Evolutionary conservation across 1,139 yeast genomes (phyloP), one percentile per base, ranked within the genome.

Genomic region (Kodamaea sp.): DNA sequence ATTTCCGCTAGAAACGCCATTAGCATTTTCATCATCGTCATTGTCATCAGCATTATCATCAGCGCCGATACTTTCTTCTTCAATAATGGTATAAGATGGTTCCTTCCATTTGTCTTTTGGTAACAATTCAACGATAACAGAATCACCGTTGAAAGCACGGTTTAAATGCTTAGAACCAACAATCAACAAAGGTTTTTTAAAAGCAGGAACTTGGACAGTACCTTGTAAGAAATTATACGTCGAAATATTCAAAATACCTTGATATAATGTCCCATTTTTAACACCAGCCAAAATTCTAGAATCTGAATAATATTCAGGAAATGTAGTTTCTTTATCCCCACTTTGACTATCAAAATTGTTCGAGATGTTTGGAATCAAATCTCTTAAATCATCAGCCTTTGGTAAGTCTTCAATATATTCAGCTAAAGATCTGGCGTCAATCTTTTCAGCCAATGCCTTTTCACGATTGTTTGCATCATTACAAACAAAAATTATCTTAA

Each of bases 151-250:
- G 63, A 92, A 89, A 0, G 94, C 87, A 58, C 99, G 79, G 59
- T 94, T 94, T 50, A 92, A 67, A 57, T 83, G 81, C 52, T 85
- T 87, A 34, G 92, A 75, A 0, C 98, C 99, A 12, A 84, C 64
- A 29, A 94, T 70, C 31, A 90, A 68, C 36, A 94, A 72, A 1
- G 97, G 97, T 55, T 83, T 84, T 36, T 87, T 82, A 55, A 88
- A 84, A 1, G 86, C 79, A 1, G 83, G 70, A 2, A 86, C 78
- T 39, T 79, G 76, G 5, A 94, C 84, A 1, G 86, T 76, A 38
- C 96, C 98, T 63, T 94, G 96, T 43, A 90, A 70, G 55, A 85
- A 83, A 57, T 94, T 94, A 60, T 89, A 92, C 15, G 89, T 81
- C 5, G 94, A 87, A 28, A 89, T 79, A 51, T 80, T 79, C 49